Evolutionary conservation across 2,329 filamentous ascomycete species (phyloP), one percentile per base, ranked within the genome.

Genomic region (Phaeosphaeriaceae sp.): DNA sequence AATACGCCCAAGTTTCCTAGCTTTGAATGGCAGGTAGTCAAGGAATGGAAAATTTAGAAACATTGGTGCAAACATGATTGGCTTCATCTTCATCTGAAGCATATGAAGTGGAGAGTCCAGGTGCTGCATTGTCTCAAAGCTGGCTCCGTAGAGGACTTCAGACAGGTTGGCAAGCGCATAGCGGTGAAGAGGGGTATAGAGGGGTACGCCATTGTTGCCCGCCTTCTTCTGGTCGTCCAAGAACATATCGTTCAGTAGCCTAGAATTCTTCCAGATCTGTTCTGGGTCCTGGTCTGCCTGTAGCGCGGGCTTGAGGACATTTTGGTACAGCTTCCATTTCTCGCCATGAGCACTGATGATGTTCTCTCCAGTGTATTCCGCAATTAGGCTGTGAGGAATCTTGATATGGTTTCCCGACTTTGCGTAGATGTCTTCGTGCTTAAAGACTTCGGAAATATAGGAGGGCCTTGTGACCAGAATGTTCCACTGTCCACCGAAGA

Each of bases 401-500:
- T 71, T 72, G 43, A 67, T 52, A 11, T 71, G 61, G 37, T 64
- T 70, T 2, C 68, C 68, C 5, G 58, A 58, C 37, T 72, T 72
- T 5, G 68, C 63, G 34, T 63, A 70, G 0, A 56, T 47, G 8
- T 69, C 66, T 29, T 72, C 68, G 23, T 68, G 50, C 16, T 63
- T 66, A 45, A 72, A 66, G 5, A 72, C 63, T 36, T 79, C 74
- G 3, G 71, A 69, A 3, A 82, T 53, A 48, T 76, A 78, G 0
- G 71, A 58, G 1, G 79, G 78, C 4, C 72, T 72, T 38, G 74
- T 75, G 1, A 80, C 74, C 9, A 81, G 63, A 3, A 81, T 66
- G 38, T 78, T 80, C 79, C 79, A 81, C 33, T 72, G 73, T 0
- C 76, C 77, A 1, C 74, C 78, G 28, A 80, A 80, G 66, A 78